Evolutionary conservation across 2,329 filamentous ascomycete genomes (phyloP).

Genomic region (Spiromastix sp.): DNA sequence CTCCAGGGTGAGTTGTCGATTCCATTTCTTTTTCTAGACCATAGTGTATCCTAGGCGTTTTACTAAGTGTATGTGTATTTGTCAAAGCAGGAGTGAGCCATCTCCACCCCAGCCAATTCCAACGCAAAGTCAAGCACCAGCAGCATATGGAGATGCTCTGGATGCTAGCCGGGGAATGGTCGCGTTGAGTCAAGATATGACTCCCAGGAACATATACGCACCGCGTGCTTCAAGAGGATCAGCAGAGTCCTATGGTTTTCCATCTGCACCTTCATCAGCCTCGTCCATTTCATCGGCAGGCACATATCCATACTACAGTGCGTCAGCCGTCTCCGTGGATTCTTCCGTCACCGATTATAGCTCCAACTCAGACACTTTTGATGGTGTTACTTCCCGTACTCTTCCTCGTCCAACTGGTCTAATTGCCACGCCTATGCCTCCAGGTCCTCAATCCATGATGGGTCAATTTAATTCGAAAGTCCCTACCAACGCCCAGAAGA

Average conservation of each 20-base stretch:
- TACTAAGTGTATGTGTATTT: not conserved
- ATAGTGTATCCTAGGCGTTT: not conserved
- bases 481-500: conserved; percentile 92
- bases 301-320: conserved; percentile 77
- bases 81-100: conserved; percentile 20
- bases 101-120: conserved; percentile 41
- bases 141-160: conserved; percentile 76
- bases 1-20: conserved; percentile 62
- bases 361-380: conserved; percentile 75
- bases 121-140: conserved; percentile 37
- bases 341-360: conserved; percentile 88
- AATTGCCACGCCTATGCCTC: conserved; percentile 54
- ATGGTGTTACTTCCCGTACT: conserved; percentile 69
- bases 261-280: conserved; percentile 77
- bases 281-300: conserved; percentile 82
- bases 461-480: conserved; percentile 95
- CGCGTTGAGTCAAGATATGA: conserved; percentile 85
- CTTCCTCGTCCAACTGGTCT: conserved; percentile 66
- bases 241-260: conserved; percentile 83
- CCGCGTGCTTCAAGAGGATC: conserved; percentile 58
- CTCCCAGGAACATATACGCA: conserved; percentile 80
- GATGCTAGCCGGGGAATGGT: conserved; percentile 93
- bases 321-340: conserved; percentile 58
- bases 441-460: conserved; percentile 96
- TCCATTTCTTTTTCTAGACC: not conserved